A percentile compares a stretch with the other conserved stretches of the same genome.
phyloP scores from a whole-genome alignment of 208 protist species.

The Trypanosoma caninum region DNA sequence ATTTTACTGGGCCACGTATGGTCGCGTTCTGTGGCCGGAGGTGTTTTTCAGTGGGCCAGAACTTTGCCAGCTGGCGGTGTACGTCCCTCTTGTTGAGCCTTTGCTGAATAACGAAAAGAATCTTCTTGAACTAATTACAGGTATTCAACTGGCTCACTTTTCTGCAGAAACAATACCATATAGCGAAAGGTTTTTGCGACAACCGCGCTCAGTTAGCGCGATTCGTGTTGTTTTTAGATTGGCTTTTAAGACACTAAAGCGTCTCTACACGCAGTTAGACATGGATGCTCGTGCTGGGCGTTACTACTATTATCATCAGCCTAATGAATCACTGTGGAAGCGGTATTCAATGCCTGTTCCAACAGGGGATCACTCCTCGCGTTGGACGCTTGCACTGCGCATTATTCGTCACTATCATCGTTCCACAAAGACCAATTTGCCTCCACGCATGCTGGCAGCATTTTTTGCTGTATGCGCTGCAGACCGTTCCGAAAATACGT shows the following conservation, averaged over 20 bases:
- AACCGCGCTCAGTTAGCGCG: conserved; percentile 14
- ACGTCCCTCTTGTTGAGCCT: conserved; percentile 39
- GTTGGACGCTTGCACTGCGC: conserved; percentile 26
- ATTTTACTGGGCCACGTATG: conserved; percentile 66
- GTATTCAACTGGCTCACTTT: conserved; percentile 31
- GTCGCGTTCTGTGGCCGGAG: conserved; percentile 46
- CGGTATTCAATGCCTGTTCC: neutral
- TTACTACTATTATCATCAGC: conserved; percentile 15
- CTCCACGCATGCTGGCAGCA: conserved; percentile 13
- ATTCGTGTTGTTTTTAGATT: conserved; percentile 21
- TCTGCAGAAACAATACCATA: conserved; percentile 22
- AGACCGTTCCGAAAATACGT: neutral
- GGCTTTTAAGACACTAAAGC: conserved; percentile 20
- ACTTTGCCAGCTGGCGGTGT: conserved; percentile 66
- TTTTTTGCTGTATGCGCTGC: conserved; percentile 22
- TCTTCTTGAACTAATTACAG: conserved; percentile 20
- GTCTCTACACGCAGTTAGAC: conserved; percentile 29
- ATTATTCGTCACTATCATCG: conserved; percentile 26
- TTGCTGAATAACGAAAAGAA: conserved; percentile 2
- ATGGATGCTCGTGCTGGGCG: conserved; percentile 20
- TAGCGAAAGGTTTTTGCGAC: conserved; percentile 20
- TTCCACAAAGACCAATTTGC: conserved; percentile 4
- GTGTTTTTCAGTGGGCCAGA: conserved; percentile 52
- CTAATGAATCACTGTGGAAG: conserved; percentile 11
- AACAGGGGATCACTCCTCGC: neutral